A percentile compares a stretch with the other conserved stretches of the same genome.
phyloP scores from a whole-genome alignment of 257 asterid species.

The Verbena officinalis region DNA sequence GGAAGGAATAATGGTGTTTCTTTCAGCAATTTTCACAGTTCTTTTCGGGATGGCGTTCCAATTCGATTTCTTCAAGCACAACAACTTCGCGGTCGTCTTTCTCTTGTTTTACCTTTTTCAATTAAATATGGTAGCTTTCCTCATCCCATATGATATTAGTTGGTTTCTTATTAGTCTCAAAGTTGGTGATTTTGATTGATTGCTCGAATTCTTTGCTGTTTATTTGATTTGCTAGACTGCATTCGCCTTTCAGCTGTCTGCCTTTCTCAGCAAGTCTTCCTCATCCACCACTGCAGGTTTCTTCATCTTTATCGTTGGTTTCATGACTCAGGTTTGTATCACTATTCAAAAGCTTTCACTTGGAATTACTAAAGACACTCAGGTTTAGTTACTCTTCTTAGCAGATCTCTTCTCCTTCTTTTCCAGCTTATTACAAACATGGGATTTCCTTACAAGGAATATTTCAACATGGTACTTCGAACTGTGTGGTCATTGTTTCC shows the following conservation, averaged over 20 bases:
- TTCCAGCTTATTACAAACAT: slow-evolving; percentile 79
- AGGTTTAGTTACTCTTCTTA: slow-evolving; percentile 17
- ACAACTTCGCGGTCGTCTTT: slow-evolving; percentile 71
- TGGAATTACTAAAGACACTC: slow-evolving; percentile 22
- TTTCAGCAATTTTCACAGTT: slow-evolving; percentile 73
- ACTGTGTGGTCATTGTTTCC: slow-evolving; percentile 84
- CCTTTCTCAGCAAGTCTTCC: slow-evolving; percentile 75
- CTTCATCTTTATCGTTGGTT: slow-evolving; percentile 71
- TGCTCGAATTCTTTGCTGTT: slow-evolving; percentile 24
- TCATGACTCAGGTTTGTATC: slow-evolving; percentile 74
- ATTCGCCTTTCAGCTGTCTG: slow-evolving; percentile 78
- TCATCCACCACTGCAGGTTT: slow-evolving; percentile 82
- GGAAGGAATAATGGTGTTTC: slow-evolving; percentile 72
- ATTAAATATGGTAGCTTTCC: slow-evolving; percentile 71
- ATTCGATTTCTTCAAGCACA: slow-evolving; percentile 79
- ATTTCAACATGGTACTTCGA: slow-evolving; percentile 45
- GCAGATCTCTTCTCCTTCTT: slow-evolving; percentile 21
- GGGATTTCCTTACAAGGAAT: slow-evolving; percentile 80
- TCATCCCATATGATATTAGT: slow-evolving; percentile 15
- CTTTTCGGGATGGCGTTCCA: slow-evolving; percentile 96
- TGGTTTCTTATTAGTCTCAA: slow-evolving; percentile 7
- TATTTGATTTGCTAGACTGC: slow-evolving; percentile 60
- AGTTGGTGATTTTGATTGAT: slow-evolving; percentile 20
- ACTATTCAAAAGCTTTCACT: slow-evolving; percentile 13
- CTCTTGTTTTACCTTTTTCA: slow-evolving; percentile 84